These are phyloP conservation scores for Fusarium papillatum DNA, from an alignment of 2,329 filamentous ascomycete genomes.

Conservation along the genomic window DNA sequence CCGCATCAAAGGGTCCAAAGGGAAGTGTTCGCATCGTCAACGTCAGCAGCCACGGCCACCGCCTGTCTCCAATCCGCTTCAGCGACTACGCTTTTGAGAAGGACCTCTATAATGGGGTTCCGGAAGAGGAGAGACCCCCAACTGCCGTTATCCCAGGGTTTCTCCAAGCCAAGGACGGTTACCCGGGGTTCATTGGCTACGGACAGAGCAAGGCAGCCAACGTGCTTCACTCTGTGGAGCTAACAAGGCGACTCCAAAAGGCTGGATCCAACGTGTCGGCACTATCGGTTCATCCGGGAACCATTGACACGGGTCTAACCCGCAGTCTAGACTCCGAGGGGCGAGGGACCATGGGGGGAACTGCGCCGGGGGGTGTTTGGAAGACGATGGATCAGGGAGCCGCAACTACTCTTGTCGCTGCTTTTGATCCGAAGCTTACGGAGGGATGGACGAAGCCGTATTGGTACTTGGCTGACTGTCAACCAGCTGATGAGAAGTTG, in stretches of 20 bases:
- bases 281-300: constrained; percentile 36
- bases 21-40: constrained; percentile 54
- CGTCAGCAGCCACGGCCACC: constrained; percentile 59
- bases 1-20: not conserved
- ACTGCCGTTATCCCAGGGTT: constrained; percentile 1
- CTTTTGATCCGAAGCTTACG: constrained; percentile 28
- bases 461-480: constrained; percentile 32
- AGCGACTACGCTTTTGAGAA: constrained; percentile 57
- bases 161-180: constrained; percentile 29
- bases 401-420: constrained; percentile 32
- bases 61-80: constrained; percentile 56
- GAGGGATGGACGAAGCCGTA: not conserved
- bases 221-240: constrained; percentile 38
- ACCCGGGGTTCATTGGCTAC: constrained; percentile 39
- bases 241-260: constrained; percentile 19
- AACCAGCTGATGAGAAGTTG: constrained; percentile 14
- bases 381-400: constrained; percentile 29
- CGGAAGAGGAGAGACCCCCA: constrained; percentile 15
- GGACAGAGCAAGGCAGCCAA: constrained; percentile 48
- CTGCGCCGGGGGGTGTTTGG: constrained; percentile 18
- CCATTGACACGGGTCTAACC: constrained; percentile 22
- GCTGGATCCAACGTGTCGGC: constrained; percentile 5
- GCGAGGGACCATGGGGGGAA: constrained; percentile 15
- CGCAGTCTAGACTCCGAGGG: constrained; percentile 9
- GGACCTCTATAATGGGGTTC: constrained; percentile 14